A percentile compares a stretch with the other conserved stretches of the same genome.
Conservation (phyloP, 192 early-diverging fungal genomes). For the Rhizoclosmatium sp. region DNA sequence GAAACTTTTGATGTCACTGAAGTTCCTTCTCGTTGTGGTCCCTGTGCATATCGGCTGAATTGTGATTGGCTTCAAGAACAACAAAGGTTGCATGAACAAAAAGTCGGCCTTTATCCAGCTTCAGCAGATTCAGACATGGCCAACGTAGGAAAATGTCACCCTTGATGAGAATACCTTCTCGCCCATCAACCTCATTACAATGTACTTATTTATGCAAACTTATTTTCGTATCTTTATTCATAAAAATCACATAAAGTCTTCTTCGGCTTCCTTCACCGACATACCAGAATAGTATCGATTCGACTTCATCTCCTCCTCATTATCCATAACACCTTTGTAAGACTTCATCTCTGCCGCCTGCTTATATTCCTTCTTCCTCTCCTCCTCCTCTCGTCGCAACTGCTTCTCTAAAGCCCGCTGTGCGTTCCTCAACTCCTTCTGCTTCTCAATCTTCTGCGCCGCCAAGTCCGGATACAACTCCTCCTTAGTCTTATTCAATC, state of each 20-base stretch:
- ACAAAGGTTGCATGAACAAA: neutral
- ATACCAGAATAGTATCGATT: conserved; percentile 30
- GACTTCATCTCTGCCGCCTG: conserved; percentile 48
- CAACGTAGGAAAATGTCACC: too few species aligned
- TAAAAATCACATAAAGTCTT: conserved; percentile 57
- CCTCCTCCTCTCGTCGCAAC: conserved; percentile 54
- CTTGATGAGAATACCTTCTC: too few species aligned
- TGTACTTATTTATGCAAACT: too few species aligned
- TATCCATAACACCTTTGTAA: conserved; percentile 54
- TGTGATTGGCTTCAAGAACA: neutral
- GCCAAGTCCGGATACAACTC: conserved; percentile 81
- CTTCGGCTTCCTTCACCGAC: conserved; percentile 41
- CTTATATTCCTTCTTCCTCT: conserved; percentile 45
- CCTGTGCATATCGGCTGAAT: neutral
- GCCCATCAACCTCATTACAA: too few species aligned
- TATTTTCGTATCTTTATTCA: too few species aligned
- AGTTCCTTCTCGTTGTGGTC: neutral
- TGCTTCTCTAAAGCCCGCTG: conserved; percentile 49
- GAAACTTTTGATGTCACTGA: neutral
- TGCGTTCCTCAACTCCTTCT: conserved; percentile 48
- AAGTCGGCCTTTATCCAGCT: too few species aligned
- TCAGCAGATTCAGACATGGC: too few species aligned
- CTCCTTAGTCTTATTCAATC: conserved; percentile 91
- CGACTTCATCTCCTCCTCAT: conserved; percentile 44
- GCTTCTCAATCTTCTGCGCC: conserved; percentile 71